phyloP scores from a whole-genome alignment of 192 early-diverging fungal genomes.

The Mortierella hygrophila region DNA sequence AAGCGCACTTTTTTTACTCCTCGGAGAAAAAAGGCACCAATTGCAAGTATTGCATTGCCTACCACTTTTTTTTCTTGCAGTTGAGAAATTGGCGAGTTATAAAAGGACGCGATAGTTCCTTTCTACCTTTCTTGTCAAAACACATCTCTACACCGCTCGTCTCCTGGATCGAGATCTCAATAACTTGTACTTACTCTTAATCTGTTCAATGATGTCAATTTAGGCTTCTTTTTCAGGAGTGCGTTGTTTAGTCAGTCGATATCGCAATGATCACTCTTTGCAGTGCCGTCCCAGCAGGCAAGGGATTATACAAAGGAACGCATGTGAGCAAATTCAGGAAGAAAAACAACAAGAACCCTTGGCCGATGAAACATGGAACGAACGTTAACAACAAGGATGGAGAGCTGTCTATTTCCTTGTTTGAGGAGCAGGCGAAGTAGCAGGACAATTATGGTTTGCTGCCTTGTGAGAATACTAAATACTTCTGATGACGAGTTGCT shows the following conservation, averaged over 20 bases:
- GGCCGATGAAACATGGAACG: background rate
- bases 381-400: background rate
- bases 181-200: background rate
- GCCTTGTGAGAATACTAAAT: too few species aligned
- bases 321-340: background rate
- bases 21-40: background rate
- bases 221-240: conserved; percentile 2
- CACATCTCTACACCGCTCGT: background rate
- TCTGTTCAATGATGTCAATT: conserved; percentile 3
- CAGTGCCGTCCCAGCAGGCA: background rate
- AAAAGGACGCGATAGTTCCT: too few species aligned
- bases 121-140: too few species aligned
- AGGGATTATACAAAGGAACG: background rate
- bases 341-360: background rate
- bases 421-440: background rate
- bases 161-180: background rate
- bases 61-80: background rate
- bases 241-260: background rate
- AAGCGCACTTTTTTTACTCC: background rate
- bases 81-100: too few species aligned
- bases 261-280: background rate
- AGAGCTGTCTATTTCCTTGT: background rate
- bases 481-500: too few species aligned
- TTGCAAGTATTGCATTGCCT: background rate
- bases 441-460: too few species aligned